Evolutionary conservation across 176 grass and related monocot species (phyloP).

Genomic region (Olyra latifolia): DNA sequence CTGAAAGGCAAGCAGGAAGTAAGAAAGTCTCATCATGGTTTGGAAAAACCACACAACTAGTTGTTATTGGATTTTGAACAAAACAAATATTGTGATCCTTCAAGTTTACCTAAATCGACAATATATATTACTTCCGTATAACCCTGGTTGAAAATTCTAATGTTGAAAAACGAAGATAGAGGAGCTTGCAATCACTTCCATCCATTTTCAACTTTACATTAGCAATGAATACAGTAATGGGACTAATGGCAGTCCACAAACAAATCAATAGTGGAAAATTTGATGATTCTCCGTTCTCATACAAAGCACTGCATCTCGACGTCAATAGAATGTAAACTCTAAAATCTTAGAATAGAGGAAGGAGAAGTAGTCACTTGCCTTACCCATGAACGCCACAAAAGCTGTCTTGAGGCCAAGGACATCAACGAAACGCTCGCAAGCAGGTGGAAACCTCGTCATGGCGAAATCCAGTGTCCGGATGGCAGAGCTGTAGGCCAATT

Average conservation of each 20-base stretch:
- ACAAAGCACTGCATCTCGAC: neutral
- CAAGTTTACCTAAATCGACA: neutral
- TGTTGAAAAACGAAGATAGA: neutral
- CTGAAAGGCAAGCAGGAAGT: slow-evolving; percentile 10
- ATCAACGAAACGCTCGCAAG: slow-evolving; percentile 88
- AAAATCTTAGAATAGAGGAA: neutral
- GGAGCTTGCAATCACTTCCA: neutral
- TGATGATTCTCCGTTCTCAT: neutral
- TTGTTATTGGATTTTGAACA: neutral
- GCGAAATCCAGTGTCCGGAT: slow-evolving; percentile 84
- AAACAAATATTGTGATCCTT: neutral
- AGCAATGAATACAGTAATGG: neutral
- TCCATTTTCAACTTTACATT: neutral
- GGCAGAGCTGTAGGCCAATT: slow-evolving; percentile 74
- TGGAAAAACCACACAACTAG: neutral
- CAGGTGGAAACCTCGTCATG: slow-evolving; percentile 91
- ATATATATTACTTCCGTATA: neutral
- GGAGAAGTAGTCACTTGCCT: slow-evolving; percentile 58
- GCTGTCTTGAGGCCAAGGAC: slow-evolving; percentile 92
- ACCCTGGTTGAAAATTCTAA: neutral
- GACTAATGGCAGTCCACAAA: neutral
- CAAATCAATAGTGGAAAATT: neutral
- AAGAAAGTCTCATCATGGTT: neutral
- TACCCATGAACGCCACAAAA: slow-evolving; percentile 96
- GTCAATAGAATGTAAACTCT: neutral